Percentiles rank a stretch among this genome's conserved stretches.
These are phyloP conservation scores for Podospora pseudopauciseta DNA, from an alignment of 495 filamentous ascomycete genomes.

Conservation along the genomic window DNA sequence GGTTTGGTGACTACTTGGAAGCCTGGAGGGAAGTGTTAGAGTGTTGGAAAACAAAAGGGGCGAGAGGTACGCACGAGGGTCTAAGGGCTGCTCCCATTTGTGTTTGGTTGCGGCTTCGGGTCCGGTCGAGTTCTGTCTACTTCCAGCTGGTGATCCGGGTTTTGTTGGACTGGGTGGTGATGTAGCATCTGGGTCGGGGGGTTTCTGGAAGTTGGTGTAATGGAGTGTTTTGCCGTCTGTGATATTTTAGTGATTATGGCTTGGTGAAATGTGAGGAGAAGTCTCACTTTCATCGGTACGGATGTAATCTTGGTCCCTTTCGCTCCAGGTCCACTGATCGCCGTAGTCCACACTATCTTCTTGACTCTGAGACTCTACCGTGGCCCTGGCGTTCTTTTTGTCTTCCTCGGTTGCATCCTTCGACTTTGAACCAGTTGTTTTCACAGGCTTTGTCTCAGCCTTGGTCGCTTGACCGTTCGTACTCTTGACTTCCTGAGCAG, in stretches of 20 bases:
- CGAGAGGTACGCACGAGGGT: constrained; percentile 13
- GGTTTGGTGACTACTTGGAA: constrained; percentile 30
- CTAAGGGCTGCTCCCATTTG: constrained; percentile 12
- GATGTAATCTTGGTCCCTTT: constrained; percentile 11
- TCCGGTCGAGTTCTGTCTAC: neutral
- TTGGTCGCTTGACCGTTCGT: neutral
- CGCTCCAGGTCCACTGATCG: constrained; percentile 17
- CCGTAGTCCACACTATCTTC: constrained; percentile 16
- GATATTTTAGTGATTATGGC: neutral
- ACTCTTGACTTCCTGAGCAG: neutral
- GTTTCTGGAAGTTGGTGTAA: constrained; percentile 17
- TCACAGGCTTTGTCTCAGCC: neutral
- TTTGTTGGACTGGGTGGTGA: neutral
- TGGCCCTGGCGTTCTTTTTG: neutral
- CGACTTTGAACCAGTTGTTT: neutral
- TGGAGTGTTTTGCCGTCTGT: constrained; percentile 11
- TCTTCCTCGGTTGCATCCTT: neutral
- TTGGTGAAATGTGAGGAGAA: neutral
- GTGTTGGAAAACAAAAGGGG: neutral
- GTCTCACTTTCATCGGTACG: neutral
- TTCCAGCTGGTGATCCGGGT: no score
- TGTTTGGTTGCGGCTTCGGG: neutral
- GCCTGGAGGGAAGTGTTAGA: constrained; percentile 7
- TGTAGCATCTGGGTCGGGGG: neutral
- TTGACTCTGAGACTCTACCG: neutral